A percentile compares a stretch with the other conserved stretches of the same genome.
These are phyloP conservation scores for Boletus speciosus DNA, from an alignment of 768 basidiomycete genomes.

Conservation along the genomic window DNA sequence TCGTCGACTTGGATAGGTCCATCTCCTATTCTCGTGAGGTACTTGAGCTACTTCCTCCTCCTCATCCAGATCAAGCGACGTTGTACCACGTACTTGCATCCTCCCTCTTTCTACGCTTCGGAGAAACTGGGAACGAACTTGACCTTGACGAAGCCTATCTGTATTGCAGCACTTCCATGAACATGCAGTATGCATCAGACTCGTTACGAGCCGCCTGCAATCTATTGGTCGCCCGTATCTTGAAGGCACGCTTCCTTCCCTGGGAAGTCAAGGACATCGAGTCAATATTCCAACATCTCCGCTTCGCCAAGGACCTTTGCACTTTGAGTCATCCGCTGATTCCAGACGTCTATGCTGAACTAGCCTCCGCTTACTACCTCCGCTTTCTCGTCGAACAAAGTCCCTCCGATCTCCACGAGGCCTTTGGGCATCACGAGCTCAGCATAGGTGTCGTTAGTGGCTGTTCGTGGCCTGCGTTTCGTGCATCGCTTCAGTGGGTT, in stretches of 20 bases:
- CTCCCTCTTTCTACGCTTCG: conserved; percentile 24
- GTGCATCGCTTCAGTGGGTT: conserved; percentile 22
- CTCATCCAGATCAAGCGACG: conserved; percentile 14
- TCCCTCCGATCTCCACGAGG: conserved; percentile 20
- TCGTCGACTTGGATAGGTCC: conserved; percentile 25
- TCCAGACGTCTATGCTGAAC: conserved; percentile 23
- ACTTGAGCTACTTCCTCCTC: conserved; percentile 18
- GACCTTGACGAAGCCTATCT: conserved; percentile 27
- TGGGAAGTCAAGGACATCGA: conserved; percentile 25
- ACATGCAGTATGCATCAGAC: conserved; percentile 1
- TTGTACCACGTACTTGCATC: conserved; percentile 18
- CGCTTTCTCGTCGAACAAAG: conserved; percentile 21
- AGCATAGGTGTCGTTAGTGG: conserved; percentile 16
- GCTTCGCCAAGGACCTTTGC: conserved; percentile 22
- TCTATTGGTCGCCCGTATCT: conserved; percentile 20
- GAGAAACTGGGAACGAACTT: conserved; percentile 22
- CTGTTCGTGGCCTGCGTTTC: conserved; percentile 16
- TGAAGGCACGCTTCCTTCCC: conserved; percentile 22
- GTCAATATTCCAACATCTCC: conserved; percentile 25
- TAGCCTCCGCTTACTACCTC: conserved; percentile 22
- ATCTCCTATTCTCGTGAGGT: conserved; percentile 23
- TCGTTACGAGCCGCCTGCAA: conserved; percentile 15
- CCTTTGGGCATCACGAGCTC: conserved; percentile 24
- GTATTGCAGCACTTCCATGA: conserved; percentile 14
- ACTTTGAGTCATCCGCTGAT: conserved; percentile 18